Conservation (phyloP, 169 alveolate genomes). For the Theileria orientalis region DNA sequence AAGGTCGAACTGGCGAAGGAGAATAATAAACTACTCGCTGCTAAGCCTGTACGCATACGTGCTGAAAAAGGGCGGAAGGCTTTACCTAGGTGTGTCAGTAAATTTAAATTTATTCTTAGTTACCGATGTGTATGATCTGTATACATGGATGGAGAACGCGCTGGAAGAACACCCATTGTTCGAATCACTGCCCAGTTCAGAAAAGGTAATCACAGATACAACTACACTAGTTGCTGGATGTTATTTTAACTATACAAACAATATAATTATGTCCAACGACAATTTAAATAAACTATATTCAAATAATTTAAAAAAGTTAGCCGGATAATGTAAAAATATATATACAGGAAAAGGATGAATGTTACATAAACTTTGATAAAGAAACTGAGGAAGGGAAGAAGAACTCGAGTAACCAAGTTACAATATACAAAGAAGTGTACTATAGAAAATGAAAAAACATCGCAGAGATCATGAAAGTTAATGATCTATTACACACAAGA, state of each 20-base stretch:
- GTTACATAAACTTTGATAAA: slow-evolving; percentile 4
- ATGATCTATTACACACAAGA: not conserved
- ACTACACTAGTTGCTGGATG: not conserved
- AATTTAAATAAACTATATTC: too few species aligned
- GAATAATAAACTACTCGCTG: slow-evolving; percentile 77
- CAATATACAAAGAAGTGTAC: slow-evolving; percentile 8
- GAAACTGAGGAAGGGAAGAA: slow-evolving; percentile 32
- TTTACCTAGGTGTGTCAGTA: slow-evolving; percentile 63
- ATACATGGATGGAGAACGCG: slow-evolving; percentile 69
- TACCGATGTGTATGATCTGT: slow-evolving; percentile 83
- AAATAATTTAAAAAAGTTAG: too few species aligned
- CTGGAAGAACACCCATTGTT: slow-evolving; percentile 28
- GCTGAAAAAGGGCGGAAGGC: slow-evolving; percentile 62
- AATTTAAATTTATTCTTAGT: slow-evolving; percentile 38
- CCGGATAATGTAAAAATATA: not conserved
- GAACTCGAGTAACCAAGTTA: not conserved
- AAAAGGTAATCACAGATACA: slow-evolving; percentile 7
- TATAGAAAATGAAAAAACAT: not conserved
- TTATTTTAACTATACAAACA: not conserved
- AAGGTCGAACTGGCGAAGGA: slow-evolving; percentile 82
- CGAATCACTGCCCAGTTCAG: not conserved
- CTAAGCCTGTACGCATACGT: slow-evolving; percentile 73
- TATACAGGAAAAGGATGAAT: slow-evolving; percentile 25
- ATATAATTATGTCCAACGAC: not conserved
- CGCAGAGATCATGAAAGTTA: not conserved